Percentiles rank a stretch among this genome's conserved stretches.
These are phyloP conservation scores for Vanilla planifolia DNA, from an alignment of 106 monocot species.

Conservation along the genomic window DNA sequence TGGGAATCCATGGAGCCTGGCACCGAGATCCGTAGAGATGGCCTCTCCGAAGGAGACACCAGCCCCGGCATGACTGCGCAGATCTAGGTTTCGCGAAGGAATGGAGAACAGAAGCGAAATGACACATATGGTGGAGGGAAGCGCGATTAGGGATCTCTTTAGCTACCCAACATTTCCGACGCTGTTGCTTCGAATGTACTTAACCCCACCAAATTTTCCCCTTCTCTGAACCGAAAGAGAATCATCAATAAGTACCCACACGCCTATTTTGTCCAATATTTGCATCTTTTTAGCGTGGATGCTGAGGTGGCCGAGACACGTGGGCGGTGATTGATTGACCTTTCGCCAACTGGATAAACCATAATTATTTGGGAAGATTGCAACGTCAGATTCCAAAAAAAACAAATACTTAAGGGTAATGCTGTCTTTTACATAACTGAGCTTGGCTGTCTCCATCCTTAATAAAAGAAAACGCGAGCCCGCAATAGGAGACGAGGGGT, in stretches of 20 bases:
- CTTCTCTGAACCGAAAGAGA: neutral
- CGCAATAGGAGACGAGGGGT: no score
- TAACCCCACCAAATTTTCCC: neutral
- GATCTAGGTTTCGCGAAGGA: slow-evolving; percentile 2
- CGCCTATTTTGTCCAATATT: neutral
- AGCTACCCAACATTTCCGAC: slow-evolving; percentile 7
- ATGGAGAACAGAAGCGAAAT: neutral
- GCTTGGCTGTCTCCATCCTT: no score
- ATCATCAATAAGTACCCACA: neutral
- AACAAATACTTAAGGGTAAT: no score
- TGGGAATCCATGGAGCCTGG: slow-evolving; percentile 12
- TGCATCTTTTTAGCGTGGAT: neutral
- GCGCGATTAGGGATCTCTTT: neutral
- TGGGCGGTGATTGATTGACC: no score
- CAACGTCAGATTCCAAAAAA: no score
- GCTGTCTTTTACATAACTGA: no score
- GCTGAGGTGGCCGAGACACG: no score
- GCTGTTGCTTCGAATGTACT: slow-evolving; percentile 1
- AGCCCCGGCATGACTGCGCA: slow-evolving; percentile 52
- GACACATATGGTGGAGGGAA: neutral
- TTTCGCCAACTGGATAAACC: no score
- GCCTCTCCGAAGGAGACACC: slow-evolving; percentile 33
- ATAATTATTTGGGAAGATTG: no score
- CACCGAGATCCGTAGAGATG: slow-evolving; percentile 25
- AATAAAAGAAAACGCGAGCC: no score